These are phyloP conservation scores for Piloderma croceum DNA, from an alignment of 768 basidiomycete genomes.

Conservation along the genomic window DNA sequence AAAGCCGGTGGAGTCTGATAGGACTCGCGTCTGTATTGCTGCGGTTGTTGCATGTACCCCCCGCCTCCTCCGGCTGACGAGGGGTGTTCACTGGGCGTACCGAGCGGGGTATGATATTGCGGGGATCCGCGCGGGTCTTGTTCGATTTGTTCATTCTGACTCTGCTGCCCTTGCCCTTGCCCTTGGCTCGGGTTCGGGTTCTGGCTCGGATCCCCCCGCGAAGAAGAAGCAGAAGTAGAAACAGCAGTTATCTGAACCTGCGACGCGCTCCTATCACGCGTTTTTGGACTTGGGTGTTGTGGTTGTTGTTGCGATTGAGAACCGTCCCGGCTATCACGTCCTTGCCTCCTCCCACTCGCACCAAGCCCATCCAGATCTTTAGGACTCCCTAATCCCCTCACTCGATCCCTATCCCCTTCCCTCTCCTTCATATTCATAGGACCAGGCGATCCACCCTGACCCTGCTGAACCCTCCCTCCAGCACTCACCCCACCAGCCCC, in stretches of 20 bases:
- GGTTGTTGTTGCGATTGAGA: conserved; percentile 20
- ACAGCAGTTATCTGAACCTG: conserved; percentile 25
- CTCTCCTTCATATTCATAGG: no score
- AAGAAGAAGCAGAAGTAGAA: conserved; percentile 26
- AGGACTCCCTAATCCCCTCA: no score
- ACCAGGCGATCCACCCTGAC: no score
- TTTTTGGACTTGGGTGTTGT: conserved; percentile 30
- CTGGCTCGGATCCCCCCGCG: conserved; percentile 38
- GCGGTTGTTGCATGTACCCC: conserved; percentile 40
- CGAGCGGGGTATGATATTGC: conserved; percentile 42
- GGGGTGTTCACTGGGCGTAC: conserved; percentile 42
- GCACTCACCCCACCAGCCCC: no score
- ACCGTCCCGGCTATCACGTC: conserved; percentile 22
- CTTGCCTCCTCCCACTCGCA: no score
- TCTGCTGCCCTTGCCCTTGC: no score
- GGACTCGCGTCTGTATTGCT: conserved; percentile 15
- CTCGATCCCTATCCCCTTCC: no score
- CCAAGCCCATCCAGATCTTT: conserved; percentile 45
- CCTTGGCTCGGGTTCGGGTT: no score
- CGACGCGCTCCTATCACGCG: conserved; percentile 19
- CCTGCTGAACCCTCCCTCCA: no score
- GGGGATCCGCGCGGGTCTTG: conserved; percentile 48
- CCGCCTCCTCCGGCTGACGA: conserved; percentile 33
- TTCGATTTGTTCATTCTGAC: no score
- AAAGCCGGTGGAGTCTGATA: no score